Evolutionary conservation across 495 filamentous ascomycete genomes (phyloP), one percentile per base, ranked within the genome.

Genomic region (Hyaloscypha bicolor): DNA sequence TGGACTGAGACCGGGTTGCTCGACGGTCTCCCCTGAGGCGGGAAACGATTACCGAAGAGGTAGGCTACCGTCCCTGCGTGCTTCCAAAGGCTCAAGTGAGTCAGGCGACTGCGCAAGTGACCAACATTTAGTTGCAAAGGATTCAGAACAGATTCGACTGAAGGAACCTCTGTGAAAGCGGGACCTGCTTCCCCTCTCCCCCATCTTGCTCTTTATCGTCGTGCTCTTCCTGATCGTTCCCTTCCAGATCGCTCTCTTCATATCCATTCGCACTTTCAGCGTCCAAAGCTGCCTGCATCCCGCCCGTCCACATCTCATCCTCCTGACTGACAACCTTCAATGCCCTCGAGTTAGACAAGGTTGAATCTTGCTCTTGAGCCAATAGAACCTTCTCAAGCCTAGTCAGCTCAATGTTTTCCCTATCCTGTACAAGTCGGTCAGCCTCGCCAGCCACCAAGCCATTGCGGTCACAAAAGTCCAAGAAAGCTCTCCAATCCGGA

Each of bases 401-500:
- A 2, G 71, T 64, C 33, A 62, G 31, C 37, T 53, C 21, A 21
- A 35, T 39, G 30, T 57, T 42, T 33, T 60, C 69, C 37, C 48
- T 19, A 19, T 48, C 42, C 9, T 48, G 4, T 16, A 48, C 42
- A 11, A 12, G 42, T 19, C 42, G 35, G 30, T 45, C 25, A 52
- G 22, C 57, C 33, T 60, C 32, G 12, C 65, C 66, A 68, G 37
- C 69, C 53, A 71, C 64, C 56, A 83, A 68, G 31, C 77, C 79
- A 69, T 83, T 79, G 9, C 81, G 67, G 39, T 69, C 66, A 66
- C 81, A 85, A 72, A 86, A 85, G 11, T 68, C 73, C 61, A 87
- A 71, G 60, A 81, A 81, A 9, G 73, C 76, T 32, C 52, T 68
- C 85, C 85, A 87, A 55, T 74, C 62, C 21, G 73, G 70, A 65